Base-by-base conservation (phyloP, 768 basidiomycete species). In the Tylopilus vinaceipallidus region DNA sequence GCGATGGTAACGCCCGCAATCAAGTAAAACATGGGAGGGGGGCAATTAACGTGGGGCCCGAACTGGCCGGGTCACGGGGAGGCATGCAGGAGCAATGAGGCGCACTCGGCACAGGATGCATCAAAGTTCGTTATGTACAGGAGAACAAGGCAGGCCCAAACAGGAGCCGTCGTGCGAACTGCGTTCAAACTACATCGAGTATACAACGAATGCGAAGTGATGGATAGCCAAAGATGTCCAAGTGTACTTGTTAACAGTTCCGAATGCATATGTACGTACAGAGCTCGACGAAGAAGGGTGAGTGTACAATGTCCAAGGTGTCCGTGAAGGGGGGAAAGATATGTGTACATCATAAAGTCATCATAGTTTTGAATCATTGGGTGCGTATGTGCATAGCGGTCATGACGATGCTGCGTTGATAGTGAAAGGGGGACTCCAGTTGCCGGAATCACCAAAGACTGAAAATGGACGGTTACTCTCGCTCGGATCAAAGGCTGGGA, bases 371-470 rank as follows among this genome's bases (percentile, higher is more conserved):
- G 37, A 14, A 27, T 17, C 45, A n/a, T n/a, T n/a, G n/a, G 44
- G 19, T n/a, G 35, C 27, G 41, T 22, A 40, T 9, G 10, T 23
- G 39, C 49, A 39, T 58, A 46, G 33, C 8, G 36, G 20, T 61
- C 52, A 64, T 67, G 49, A 50, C 6, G 56, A 48, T 19, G 46
- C 5, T 19, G 52, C 47, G 14, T 35, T 4, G 49, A 83, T 82
- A 12, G 69, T 70, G 56, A 82, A 82, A 37, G 45, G 14, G 7
- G 62, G 64, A 24, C 79, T 74, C 44, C 66, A 73, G 57, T 81
- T 75, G 27, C 79, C 79, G 42, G 78, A 80, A 56, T 81, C 79
- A 7, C 79, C 79, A 45, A 80, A 72, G 38, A 81, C 79, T 80
- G 27, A 16, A 32, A 0, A 17, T 29, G 36, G 23, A 42, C n/a